Percentiles rank a stretch among this genome's conserved stretches.
These are phyloP conservation scores for Vararia minispora DNA, from an alignment of 768 basidiomycete species.

Conservation along the genomic window DNA sequence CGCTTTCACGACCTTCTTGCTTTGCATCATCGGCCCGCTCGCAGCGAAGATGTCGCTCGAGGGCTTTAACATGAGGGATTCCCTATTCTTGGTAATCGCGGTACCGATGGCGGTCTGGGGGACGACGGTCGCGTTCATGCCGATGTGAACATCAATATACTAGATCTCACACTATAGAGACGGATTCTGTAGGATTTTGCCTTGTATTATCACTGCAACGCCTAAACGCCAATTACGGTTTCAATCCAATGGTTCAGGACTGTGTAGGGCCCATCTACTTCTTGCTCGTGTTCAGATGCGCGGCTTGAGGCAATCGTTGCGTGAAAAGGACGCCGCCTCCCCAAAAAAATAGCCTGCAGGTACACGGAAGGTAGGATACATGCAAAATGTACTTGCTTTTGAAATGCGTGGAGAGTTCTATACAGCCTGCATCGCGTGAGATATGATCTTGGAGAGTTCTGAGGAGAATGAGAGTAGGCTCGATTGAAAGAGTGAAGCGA, in stretches of 20 bases:
- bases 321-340: background rate
- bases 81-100: slow-evolving; percentile 37
- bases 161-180: background rate
- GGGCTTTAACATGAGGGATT: slow-evolving; percentile 40
- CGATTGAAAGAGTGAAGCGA: slow-evolving; percentile 11
- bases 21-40: slow-evolving; percentile 54
- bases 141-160: no score
- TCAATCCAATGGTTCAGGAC: slow-evolving; percentile 2
- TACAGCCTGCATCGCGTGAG: slow-evolving; percentile 54
- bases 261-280: slow-evolving; percentile 10
- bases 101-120: slow-evolving; percentile 69
- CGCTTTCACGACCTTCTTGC: slow-evolving; percentile 65
- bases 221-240: no score
- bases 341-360: background rate
- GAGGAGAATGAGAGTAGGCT: slow-evolving; percentile 1
- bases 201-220: background rate
- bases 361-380: no score
- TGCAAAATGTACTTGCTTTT: slow-evolving; percentile 4
- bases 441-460: slow-evolving; percentile 72
- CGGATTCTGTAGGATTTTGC: background rate
- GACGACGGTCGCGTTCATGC: slow-evolving; percentile 52
- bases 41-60: slow-evolving; percentile 55
- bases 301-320: background rate
- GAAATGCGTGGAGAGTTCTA: slow-evolving; percentile 15
- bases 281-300: slow-evolving; percentile 2